Percentiles rank a stretch among this genome's conserved stretches.
phyloP scores from a whole-genome alignment of 345 rosid genomes.

The Hypericum androsaemum region DNA sequence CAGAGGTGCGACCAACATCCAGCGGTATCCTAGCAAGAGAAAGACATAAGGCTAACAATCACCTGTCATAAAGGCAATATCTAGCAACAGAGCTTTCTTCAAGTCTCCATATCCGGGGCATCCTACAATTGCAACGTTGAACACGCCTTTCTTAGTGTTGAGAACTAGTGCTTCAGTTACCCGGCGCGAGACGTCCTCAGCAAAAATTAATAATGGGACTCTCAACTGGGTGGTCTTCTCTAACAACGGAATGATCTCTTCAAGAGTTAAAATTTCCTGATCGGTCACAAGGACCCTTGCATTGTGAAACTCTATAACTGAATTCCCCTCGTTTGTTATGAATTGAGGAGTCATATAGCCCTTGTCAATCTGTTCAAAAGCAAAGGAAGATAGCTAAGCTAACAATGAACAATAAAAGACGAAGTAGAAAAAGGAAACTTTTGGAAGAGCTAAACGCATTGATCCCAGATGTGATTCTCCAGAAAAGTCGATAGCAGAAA shows the following conservation, averaged over 20 bases:
- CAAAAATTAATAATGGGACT: constrained; percentile 71
- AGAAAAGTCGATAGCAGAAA: too few relatives aligned
- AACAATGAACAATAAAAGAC: neutral
- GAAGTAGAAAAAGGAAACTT: neutral
- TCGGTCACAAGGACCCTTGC: constrained; percentile 73
- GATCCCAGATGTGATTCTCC: too few relatives aligned
- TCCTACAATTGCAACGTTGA: constrained; percentile 76
- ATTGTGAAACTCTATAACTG: constrained; percentile 70
- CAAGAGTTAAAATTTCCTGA: constrained; percentile 50
- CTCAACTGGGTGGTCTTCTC: constrained; percentile 70
- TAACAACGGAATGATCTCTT: constrained; percentile 58
- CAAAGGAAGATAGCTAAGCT: neutral
- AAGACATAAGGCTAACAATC: constrained; percentile 5
- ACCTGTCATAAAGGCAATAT: constrained; percentile 87
- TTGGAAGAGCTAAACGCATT: neutral
- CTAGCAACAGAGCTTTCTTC: constrained; percentile 79
- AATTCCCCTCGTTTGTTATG: constrained; percentile 72
- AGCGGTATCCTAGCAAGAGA: neutral
- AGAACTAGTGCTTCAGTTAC: constrained; percentile 61
- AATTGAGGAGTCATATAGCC: constrained; percentile 74
- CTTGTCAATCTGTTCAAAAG: constrained; percentile 58
- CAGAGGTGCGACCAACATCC: neutral
- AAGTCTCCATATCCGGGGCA: constrained; percentile 70
- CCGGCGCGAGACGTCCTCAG: constrained; percentile 59
- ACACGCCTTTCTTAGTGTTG: constrained; percentile 63